Base-by-base conservation (phyloP, 805 yeast species). In the Wickerhamomyces silvicola region DNA sequence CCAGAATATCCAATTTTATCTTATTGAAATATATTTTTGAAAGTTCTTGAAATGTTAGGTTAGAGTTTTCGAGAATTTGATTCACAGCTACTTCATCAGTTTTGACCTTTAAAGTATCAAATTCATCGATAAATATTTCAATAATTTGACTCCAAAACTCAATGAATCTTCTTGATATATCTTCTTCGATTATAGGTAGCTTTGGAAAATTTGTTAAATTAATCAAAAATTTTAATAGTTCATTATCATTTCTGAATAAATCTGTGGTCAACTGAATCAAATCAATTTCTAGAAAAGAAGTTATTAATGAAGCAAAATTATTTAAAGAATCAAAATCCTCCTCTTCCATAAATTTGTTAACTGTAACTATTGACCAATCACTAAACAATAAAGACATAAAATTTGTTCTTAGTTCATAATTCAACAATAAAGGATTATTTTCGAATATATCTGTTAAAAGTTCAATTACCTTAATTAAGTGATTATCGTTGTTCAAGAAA, bases 91-190 rank as follows among this genome's bases (percentile, higher is more conserved):
- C 46, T 11, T 58, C 57, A 28, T 62, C 64, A 13, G 59, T 53
- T 22, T 63, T 50, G 0, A 47, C 32, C 4, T 45, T 24, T 5
- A 67, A 28, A 4, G 54, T 30, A n/a, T 67, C 72, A 21, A 57
- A 57, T 39, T 75, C 79, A 43, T 66, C 75, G 23, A 62, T 52
- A 39, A 70, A 73, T 1, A 67, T 59, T 35, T 79, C 86, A 6
- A 77, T 70, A 20, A 81, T 56, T 33, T 76, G 78, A 30, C 70
- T 66, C 94, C 94, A 83, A 47, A 82, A 79, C 21, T 73, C 71
- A 7, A 78, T 62, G 47, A 81, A 66, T 35, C 66, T 70, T 25
- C 57, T 62, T 0, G 79, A 72, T 7, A 78, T 60, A 11, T 56
- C 52, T 51, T 82, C 94, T 23, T 81, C 81, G 1, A 62, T 43